Evolutionary conservation across 345 rosid species (phyloP), one percentile per base, ranked within the genome.

Genomic region (Ceriops tagal): DNA sequence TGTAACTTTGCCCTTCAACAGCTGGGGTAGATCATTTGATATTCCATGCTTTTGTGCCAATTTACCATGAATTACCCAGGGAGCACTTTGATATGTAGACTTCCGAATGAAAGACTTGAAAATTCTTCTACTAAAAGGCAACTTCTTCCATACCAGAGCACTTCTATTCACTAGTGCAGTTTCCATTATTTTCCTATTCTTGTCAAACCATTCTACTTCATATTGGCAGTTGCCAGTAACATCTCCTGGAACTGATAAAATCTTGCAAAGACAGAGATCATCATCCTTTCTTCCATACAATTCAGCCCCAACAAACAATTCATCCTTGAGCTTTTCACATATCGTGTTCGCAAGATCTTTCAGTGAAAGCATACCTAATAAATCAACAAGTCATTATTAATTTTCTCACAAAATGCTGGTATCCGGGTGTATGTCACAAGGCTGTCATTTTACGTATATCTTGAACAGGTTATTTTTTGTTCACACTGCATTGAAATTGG

Each of bases 21-120:
- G 92, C 75, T 80, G 78, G 6, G 99, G 96, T 74, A 78, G 88
- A 73, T 86, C 82, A 65, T 70, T 80, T 28, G 93, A 82, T 72
- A 92, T 83, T 22, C 80, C 87, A 84, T 92, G 88, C 73, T 83
- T 83, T 66, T 73, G 79, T 53, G 85, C 89, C 79, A 95, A 80
- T 63, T 82, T 83, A 53, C 82, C 88, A 66, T 88, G 90, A 78
- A 95, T 82, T 77, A 89, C 87, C 97, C 97, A 95, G 59, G 99
- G 99, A 67, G 80, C 76, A 76, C 84, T 87, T 64, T 85, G 88
- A 79, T 86, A 88, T 62, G 98, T 90, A 47, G 98, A 88, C 72
- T 92, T 91, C 79, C 99, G 88, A 76, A 92, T 87, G 78, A 95
- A 90, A 74, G 96, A 86, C 88, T 87, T 95, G 71, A 95, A 82